phyloP scores from a whole-genome alignment of 106 monocot species.

The Acorus gramineus region DNA sequence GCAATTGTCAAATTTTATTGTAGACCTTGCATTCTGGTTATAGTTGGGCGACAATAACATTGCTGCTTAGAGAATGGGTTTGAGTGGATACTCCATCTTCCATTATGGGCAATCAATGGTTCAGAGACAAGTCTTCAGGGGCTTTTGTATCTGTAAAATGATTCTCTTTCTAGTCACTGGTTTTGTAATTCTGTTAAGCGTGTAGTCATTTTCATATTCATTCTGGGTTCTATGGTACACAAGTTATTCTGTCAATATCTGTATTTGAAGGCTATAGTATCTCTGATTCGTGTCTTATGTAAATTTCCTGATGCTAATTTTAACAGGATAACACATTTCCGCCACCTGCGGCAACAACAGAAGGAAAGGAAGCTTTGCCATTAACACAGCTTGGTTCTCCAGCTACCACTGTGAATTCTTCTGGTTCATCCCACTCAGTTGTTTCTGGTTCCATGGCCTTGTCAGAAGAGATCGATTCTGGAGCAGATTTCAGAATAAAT shows the following conservation, averaged over 20 bases:
- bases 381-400: constrained; percentile 17
- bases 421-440: constrained; percentile 42
- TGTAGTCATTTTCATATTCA: no score
- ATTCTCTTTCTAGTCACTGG: no score
- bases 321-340: constrained; percentile 25
- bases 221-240: no score
- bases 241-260: neutral
- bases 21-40: no score
- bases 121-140: no score
- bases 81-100: no score
- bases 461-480: constrained; percentile 53
- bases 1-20: no score
- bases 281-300: neutral
- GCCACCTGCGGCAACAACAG: constrained; percentile 1
- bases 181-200: no score
- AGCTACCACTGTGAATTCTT: constrained; percentile 18
- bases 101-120: no score
- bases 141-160: no score
- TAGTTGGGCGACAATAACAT: no score
- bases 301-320: constrained; percentile 6
- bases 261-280: neutral
- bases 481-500: constrained; percentile 4
- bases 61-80: no score
- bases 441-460: constrained; percentile 19
- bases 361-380: constrained; percentile 4